Base-by-base conservation (phyloP, 352 stramenopile genomes). In the Phytophthora lateralis region DNA sequence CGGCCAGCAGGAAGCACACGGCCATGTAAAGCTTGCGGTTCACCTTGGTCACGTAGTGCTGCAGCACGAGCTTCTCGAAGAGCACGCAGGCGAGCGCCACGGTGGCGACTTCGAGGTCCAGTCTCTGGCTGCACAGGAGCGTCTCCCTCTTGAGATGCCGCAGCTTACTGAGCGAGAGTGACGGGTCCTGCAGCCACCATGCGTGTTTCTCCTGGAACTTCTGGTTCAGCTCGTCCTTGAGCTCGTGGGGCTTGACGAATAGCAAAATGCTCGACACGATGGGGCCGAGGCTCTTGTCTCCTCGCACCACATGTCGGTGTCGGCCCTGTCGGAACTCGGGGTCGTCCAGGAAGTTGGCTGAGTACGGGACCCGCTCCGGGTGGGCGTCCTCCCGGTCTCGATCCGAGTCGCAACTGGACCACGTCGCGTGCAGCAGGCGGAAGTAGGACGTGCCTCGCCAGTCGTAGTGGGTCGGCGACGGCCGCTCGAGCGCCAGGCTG, bases 201-300 rank as follows among this genome's bases (percentile, higher is more conserved):
- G 66, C 92, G 78, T 92, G 97, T 76, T 89, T 93, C 53, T 99
- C 94, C 20, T 94, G 82, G 71, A 99, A 99, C 75, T 99, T 96
- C 52, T 98, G 93, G 72, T 99, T 99, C 0, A 99, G 72, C 55
- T 99, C 87, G 71, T 96, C 90, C 75, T 99, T 99, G 39, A 99
- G 75, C 15, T 98, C 87, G 46, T 96, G 80, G 30, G 94, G 94
- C 60, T 98, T 97, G 41, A 98, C 95, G 80, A 98, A 98, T 38
- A 97, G 86, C 60, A 99, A 78, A 4, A 97, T 98, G 30, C 90
- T 98, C 38, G 88, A 97, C 48, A 98, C 82, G 30, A 99, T 92
- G 0, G 89, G 90, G 0, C 95, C 95, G 2, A 96, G 93, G 48
- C 90, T 93, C 62, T 97, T 97, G 65, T 94, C 82, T 0, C 85